phyloP scores from a whole-genome alignment of 208 protist species.

The Trypanosomatidae sp. region DNA sequence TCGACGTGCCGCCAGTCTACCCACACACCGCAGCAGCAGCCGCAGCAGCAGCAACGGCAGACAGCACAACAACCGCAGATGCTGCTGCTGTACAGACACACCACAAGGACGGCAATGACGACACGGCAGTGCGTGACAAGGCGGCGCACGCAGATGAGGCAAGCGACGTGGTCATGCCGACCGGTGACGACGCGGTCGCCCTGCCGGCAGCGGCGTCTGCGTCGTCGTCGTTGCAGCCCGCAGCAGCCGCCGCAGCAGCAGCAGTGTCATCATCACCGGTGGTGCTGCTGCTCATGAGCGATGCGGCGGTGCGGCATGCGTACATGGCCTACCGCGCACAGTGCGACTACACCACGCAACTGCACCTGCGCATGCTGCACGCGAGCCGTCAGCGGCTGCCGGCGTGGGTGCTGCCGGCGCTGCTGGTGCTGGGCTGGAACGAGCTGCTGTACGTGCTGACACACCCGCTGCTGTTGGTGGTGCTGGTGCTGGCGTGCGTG shows the following conservation, averaged over 20 bases:
- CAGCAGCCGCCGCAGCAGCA: not conserved
- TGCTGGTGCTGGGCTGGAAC: slow-evolving; percentile 69
- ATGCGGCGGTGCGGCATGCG: slow-evolving; percentile 28
- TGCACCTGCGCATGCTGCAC: slow-evolving; percentile 60
- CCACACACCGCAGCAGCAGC: too few relatives aligned
- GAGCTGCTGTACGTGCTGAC: slow-evolving; percentile 70
- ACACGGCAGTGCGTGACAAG: not conserved
- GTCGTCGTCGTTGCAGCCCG: not conserved
- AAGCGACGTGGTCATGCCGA: not conserved
- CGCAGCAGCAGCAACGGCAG: too few relatives aligned
- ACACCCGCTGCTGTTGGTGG: slow-evolving; percentile 42
- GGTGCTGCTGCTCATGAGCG: slow-evolving; percentile 13
- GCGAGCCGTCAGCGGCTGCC: slow-evolving; percentile 41
- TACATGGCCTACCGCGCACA: slow-evolving; percentile 66
- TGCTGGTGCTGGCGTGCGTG: slow-evolving; percentile 22
- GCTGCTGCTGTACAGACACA: not conserved
- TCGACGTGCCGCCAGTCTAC: too few relatives aligned
- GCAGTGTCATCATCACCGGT: not conserved
- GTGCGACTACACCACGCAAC: slow-evolving; percentile 73
- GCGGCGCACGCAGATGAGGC: not conserved
- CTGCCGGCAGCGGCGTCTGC: not conserved
- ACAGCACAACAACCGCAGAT: too few relatives aligned
- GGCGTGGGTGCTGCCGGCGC: slow-evolving; percentile 53
- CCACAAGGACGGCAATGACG: not conserved
- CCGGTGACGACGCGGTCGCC: not conserved